Evolutionary conservation across 805 yeast species (phyloP).

Genomic region (Kluyveromyces dobzhanskii): DNA sequence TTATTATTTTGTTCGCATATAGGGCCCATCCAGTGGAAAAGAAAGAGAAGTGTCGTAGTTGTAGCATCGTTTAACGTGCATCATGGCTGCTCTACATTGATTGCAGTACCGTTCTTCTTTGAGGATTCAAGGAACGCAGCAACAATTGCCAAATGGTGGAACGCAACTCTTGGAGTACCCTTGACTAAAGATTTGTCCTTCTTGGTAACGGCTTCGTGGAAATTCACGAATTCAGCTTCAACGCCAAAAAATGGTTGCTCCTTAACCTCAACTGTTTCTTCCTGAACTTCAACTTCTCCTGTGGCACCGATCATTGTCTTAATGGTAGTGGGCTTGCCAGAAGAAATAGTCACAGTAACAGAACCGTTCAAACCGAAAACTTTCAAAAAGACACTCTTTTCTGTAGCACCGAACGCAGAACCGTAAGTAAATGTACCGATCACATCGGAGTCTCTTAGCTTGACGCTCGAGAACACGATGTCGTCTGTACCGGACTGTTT

Average conservation of each 20-base stretch:
- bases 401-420: constrained; percentile 77
- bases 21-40: too few relatives aligned
- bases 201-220: constrained; percentile 49
- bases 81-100: constrained; percentile 33
- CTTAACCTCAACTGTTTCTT: constrained; percentile 30
- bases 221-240: constrained; percentile 44
- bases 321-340: constrained; percentile 32
- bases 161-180: constrained; percentile 68
- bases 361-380: constrained; percentile 80
- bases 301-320: constrained; percentile 21
- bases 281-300: constrained; percentile 21
- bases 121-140: constrained; percentile 79
- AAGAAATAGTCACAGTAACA: constrained; percentile 54
- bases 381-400: constrained; percentile 55
- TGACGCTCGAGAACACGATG: constrained; percentile 61
- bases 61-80: too few relatives aligned
- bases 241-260: constrained; percentile 47
- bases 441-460: constrained; percentile 46
- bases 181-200: constrained; percentile 51
- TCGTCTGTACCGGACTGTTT: constrained; percentile 77
- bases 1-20: too few relatives aligned
- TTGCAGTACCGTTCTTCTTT: constrained; percentile 40
- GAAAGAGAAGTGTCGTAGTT: too few relatives aligned
- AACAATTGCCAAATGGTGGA: constrained; percentile 87
- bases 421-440: constrained; percentile 86